Percentiles rank a stretch among this genome's conserved stretches.
phyloP scores from a whole-genome alignment of 345 rosid species.

The Anastatica hierochuntica region DNA sequence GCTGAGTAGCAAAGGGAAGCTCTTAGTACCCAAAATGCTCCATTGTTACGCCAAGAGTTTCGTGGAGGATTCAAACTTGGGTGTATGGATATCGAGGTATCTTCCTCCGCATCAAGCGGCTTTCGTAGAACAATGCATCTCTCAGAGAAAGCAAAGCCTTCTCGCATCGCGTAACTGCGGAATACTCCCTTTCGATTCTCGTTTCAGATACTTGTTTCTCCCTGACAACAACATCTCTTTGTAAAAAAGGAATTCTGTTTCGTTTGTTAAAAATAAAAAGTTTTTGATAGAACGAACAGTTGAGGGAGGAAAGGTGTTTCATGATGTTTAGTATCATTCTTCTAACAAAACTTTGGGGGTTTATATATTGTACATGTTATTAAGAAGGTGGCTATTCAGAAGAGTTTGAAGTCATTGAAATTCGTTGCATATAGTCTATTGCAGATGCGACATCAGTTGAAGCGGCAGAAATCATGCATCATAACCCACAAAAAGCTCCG shows the following conservation, averaged over 20 bases:
- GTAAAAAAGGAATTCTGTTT: not conserved
- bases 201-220: conserved; percentile 65
- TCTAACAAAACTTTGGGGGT: too few species aligned
- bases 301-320: too few species aligned
- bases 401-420: too few species aligned
- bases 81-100: conserved; percentile 77
- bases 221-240: conserved; percentile 22
- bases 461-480: too few species aligned
- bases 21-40: conserved; percentile 78
- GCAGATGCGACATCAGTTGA: too few species aligned
- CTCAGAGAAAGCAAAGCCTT: conserved; percentile 59
- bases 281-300: too few species aligned
- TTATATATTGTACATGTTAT: too few species aligned
- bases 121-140: conserved; percentile 74
- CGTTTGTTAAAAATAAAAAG: not conserved
- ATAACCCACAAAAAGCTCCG: too few species aligned
- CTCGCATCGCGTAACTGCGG: conserved; percentile 65
- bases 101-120: conserved; percentile 73
- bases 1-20: conserved; percentile 78
- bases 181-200: conserved; percentile 64
- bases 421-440: too few species aligned
- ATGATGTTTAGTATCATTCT: too few species aligned
- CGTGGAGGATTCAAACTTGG: conserved; percentile 69
- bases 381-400: too few species aligned
- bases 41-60: conserved; percentile 66